These are phyloP conservation scores for Penicillium subrubescens DNA, from an alignment of 495 filamentous ascomycete genomes.

Conservation along the genomic window DNA sequence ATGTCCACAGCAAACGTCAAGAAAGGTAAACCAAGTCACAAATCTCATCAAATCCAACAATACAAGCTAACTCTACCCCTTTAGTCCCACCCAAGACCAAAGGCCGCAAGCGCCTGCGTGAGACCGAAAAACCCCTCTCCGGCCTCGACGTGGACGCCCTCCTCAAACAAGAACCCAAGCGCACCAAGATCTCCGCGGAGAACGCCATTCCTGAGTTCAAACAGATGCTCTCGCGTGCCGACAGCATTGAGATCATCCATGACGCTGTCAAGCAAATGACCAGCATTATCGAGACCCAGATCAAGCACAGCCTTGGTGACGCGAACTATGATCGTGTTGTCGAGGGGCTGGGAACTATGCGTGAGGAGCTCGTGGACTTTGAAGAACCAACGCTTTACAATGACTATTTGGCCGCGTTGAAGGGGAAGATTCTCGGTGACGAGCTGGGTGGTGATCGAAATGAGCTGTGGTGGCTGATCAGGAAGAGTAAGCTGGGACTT, in stretches of 20 bases:
- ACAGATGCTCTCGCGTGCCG: constrained; percentile 67
- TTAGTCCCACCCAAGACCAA: constrained; percentile 85
- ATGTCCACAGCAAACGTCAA: constrained; percentile 78
- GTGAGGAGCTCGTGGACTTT: constrained; percentile 72
- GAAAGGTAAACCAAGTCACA: constrained; percentile 59
- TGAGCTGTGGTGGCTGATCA: constrained; percentile 80
- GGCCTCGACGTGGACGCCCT: constrained; percentile 85
- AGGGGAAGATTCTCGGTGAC: constrained; percentile 67
- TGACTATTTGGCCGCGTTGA: constrained; percentile 68
- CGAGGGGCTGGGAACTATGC: constrained; percentile 75
- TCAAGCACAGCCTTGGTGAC: constrained; percentile 74
- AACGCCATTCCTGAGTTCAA: constrained; percentile 95
- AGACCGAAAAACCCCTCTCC: constrained; percentile 81
- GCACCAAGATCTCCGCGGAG: constrained; percentile 65
- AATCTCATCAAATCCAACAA: not conserved
- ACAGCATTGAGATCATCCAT: constrained; percentile 61
- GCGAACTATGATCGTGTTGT: constrained; percentile 71
- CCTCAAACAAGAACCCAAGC: constrained; percentile 60
- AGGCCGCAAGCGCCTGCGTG: constrained; percentile 66
- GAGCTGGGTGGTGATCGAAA: constrained; percentile 78
- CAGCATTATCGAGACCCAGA: constrained; percentile 65
- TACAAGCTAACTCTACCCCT: not conserved
- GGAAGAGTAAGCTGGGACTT: constrained; percentile 68
- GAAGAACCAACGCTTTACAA: constrained; percentile 83
- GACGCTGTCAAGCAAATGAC: constrained; percentile 76